These are phyloP conservation scores for Brassica carinata DNA, from an alignment of 345 rosid species.

Conservation along the genomic window DNA sequence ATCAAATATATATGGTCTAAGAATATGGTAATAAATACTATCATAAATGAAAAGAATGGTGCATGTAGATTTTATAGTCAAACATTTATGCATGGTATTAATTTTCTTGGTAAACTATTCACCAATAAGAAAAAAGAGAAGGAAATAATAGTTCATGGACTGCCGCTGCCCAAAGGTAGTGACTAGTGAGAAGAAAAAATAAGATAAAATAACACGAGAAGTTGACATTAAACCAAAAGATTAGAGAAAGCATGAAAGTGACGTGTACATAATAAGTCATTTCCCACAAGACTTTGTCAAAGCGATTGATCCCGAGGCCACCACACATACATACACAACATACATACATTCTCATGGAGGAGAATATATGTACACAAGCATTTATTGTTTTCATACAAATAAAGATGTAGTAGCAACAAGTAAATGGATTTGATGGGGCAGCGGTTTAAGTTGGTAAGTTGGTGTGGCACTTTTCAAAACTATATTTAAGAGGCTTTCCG, in stretches of 20 bases:
- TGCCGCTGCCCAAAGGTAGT: constrained; percentile 6
- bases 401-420: neutral
- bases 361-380: neutral
- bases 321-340: constrained; percentile 18
- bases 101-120: constrained; percentile 24
- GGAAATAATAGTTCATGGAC: constrained; percentile 25
- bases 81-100: constrained; percentile 29
- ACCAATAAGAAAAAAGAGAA: constrained; percentile 30
- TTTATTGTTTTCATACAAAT: constrained; percentile 5
- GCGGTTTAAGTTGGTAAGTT: constrained; percentile 19
- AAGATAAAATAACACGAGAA: constrained; percentile 18
- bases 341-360: constrained; percentile 3
- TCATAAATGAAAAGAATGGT: constrained; percentile 6
- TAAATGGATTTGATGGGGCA: constrained; percentile 15
- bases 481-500: constrained; percentile 20
- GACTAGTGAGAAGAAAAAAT: constrained; percentile 1
- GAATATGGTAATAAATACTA: constrained; percentile 8
- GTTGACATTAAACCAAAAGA: constrained; percentile 40
- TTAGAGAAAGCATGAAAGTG: constrained; percentile 35
- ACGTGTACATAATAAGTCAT: constrained; percentile 10
- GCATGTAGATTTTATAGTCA: constrained; percentile 29
- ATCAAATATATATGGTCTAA: constrained; percentile 1
- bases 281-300: constrained; percentile 35
- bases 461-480: constrained; percentile 25
- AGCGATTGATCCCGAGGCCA: constrained; percentile 42